These are phyloP conservation scores for Boletus sp. DNA, from an alignment of 768 basidiomycete genomes.

Conservation along the genomic window DNA sequence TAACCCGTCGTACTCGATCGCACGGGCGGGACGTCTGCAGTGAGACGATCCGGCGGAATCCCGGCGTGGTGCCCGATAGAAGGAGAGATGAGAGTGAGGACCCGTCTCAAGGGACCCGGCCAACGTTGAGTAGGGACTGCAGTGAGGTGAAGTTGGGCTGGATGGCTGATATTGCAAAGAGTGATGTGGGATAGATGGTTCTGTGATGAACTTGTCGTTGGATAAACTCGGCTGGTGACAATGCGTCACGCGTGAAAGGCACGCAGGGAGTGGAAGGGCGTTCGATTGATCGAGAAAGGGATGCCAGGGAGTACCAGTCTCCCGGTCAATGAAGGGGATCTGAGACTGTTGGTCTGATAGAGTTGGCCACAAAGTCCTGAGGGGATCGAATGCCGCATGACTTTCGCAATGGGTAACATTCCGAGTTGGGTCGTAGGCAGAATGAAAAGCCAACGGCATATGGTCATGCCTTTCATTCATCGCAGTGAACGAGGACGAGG, in stretches of 20 bases:
- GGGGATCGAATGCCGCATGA: neutral
- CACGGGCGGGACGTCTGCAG: neutral
- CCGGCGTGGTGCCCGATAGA: neutral
- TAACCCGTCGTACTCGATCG: conserved; percentile 3
- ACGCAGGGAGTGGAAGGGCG: too few species aligned
- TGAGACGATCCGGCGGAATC: neutral
- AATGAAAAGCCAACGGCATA: neutral
- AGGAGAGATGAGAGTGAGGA: neutral
- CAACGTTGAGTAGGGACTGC: neutral
- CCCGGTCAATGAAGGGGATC: neutral
- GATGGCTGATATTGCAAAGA: neutral
- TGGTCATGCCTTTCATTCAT: neutral
- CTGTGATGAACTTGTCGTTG: neutral
- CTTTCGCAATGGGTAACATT: too few species aligned
- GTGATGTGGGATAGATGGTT: neutral
- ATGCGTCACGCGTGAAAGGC: neutral
- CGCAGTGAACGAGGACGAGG: too few species aligned
- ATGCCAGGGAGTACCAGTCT: neutral
- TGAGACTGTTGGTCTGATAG: neutral
- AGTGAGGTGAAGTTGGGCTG: neutral
- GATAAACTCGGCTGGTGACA: neutral
- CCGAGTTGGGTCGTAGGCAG: too few species aligned
- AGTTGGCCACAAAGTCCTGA: neutral
- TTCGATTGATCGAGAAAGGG: neutral
- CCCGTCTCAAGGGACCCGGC: neutral